Base-by-base conservation (phyloP, 148 eudicot species). In the Chenopodium berlandieri region DNA sequence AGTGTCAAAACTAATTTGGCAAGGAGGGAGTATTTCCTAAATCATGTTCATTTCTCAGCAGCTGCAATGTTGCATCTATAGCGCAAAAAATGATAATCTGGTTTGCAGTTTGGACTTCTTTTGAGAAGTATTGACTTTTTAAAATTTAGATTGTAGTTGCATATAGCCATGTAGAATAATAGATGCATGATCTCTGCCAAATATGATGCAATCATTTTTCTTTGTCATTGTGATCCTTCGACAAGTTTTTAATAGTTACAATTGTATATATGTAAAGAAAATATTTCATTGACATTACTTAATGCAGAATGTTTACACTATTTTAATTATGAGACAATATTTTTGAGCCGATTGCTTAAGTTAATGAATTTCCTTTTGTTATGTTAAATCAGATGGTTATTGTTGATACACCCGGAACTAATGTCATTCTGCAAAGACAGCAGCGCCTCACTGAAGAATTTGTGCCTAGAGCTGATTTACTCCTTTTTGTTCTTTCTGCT, bases 331-430 rank as follows among this genome's bases (percentile, higher is more conserved):
- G 17, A 32, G 20, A 19, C 31, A 19, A 48, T 67, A 9, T 76
- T 63, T 72, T 34, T 54, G 66, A 80, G 34, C 27, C 62, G 58
- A 44, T 52, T 67, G 32, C 7, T 72, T 22, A 37, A 63, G 19
- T 67, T 32, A 30, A 50, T 68, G 9, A 13, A 75, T 47, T 40
- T 60, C 32, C 30, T 56, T 70, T 83, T 52, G 44, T 27, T 63
- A 8, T 54, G 31, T 68, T 54, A 37, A 65, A 80, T 25, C 94
- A 95, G 99, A 93, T 95, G 97, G 85, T 87, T 76, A 92, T 95
- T 85, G 97, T 93, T 79, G 99, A 95, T 85, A 95, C 99, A 10
- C 99, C 99, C 84, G 99, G 99, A 85, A 95, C 99, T 19, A 95
- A 95, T 92, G 99, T 95, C 84, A 95, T 95, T 84, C 91, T 95